Base-by-base conservation (phyloP, 805 yeast species). In the Myxozyma melibiosi region DNA sequence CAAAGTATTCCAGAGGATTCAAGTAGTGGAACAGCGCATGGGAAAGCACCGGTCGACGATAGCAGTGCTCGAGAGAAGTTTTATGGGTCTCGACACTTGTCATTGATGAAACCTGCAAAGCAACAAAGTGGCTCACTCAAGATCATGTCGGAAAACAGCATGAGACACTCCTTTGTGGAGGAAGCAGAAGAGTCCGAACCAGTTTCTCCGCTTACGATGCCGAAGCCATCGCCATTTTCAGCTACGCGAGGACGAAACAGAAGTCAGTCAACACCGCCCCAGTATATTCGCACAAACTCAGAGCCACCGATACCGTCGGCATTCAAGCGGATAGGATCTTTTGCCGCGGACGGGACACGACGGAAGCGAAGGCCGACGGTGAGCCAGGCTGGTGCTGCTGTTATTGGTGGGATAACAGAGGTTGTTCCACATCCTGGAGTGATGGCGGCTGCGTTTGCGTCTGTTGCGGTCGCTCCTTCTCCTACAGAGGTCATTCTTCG, bases 341-440 rank as follows among this genome's bases (percentile, higher is more conserved):
- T 44, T 5, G 33, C 38, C 8, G 16, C 14, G 5, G 31, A 45
- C 25, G 47, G 30, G 11, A n/a, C 42, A 2, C 49, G 53, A 16
- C 44, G 57, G 16, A 20, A 24, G 18, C 46, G 61, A 18, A 39
- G 61, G n/a, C 48, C 51, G 16, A 49, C 63, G 11, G 45, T 58
- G 11, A 51, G 57, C 8, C 48, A 40, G 5, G 58, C 61, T 11
- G 53, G 50, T 30, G 53, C 38, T 6, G 47, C 47, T 24, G 18
- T 53, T 22, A 34, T 58, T 2, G 58, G 22, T 11, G 53, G 55
- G 5, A 33, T 60, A 9, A 57, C 62, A 8, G 57, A 56, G 24
- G 56, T 55, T 9, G 47, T 62, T 2, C 53, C 57, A 11, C 58
- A 51, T 40, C 57, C 64, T 13, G 64, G 64, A 30, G 51, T 60